Evolutionary conservation across 805 yeast genomes (phyloP), one percentile per base, ranked within the genome.

Genomic region (Sungouiozyma ichnusensis): DNA sequence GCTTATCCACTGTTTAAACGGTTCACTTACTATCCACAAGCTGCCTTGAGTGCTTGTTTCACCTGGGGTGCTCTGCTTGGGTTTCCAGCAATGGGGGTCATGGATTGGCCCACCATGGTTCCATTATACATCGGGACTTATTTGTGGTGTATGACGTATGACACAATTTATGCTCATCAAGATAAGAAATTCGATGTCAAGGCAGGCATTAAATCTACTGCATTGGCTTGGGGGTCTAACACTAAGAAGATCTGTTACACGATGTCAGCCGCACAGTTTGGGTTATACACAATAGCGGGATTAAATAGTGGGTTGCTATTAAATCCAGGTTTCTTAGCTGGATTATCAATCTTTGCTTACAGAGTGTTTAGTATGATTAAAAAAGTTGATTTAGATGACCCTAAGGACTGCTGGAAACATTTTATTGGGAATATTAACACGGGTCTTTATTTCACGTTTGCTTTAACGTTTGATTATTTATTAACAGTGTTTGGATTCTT

Each of bases 141-240:
- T 56, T 70, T 81, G 42, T 92, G 99, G 98, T 81, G 95, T 50
- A 85, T 92, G 88, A 79, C 80, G 40, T 92, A 92, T 63, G 99
- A 92, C 62, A 86, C 98, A 2, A 76, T 92, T 33, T 92, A 92
- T 61, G 99, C 98, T 1, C 99, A 92, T 59, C 99, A 92, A 65
- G 99, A 92, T 63, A 92, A 92, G 65, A 65, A 62, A 40, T 92
- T 81, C 55, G 99, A 92, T 63, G 66, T 85, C 41, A 71, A 74
- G 44, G 97, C 95, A 0, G 98, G 98, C 16, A 82, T 92, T 51
- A 87, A 87, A 61, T 85, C 95, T 2, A 87, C 97, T 0, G 99
- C 99, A 6, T 71, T 92, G 50, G 88, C 84, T 2, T 94, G 98
- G 98, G 94, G 94, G 7, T 72, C 75, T 27, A 44, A 43, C 20